Evolutionary conservation across 768 basidiomycete species (phyloP).

Genomic region (Phylloporus sp.): DNA sequence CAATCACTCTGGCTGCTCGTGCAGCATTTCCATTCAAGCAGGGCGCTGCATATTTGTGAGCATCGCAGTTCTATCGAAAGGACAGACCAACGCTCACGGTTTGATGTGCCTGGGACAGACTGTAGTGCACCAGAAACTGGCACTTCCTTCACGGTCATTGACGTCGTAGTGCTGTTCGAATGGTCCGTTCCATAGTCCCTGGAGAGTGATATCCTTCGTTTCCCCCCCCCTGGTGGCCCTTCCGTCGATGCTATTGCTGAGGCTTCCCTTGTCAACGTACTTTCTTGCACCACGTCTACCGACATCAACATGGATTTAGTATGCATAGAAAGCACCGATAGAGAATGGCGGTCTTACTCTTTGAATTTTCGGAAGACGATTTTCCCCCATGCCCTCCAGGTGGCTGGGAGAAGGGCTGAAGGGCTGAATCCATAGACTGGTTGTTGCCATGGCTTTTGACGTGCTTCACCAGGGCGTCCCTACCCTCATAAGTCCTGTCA

Average conservation of each 20-base stretch:
- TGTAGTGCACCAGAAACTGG: too few species aligned
- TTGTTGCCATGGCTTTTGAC: background rate
- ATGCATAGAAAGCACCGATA: too few species aligned
- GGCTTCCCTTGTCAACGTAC: too few species aligned
- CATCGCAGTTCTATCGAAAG: background rate
- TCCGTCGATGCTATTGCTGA: too few species aligned
- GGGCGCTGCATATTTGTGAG: background rate
- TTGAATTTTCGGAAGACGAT: background rate
- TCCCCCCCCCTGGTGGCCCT: background rate
- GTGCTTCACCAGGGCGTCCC: background rate
- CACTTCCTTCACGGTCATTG: too few species aligned
- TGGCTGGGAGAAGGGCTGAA: background rate
- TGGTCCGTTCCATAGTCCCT: background rate
- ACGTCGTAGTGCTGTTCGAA: background rate
- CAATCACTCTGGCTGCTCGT: background rate
- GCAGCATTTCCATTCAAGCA: background rate
- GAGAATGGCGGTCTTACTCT: too few species aligned
- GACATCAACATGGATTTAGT: too few species aligned
- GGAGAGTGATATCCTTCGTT: background rate
- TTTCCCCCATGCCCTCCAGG: background rate
- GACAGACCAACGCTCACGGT: background rate
- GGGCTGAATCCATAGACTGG: too few species aligned
- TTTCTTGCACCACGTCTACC: too few species aligned
- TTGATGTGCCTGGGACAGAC: background rate
- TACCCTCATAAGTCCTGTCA: background rate